These are phyloP conservation scores for Delphinella strobiligena DNA, from an alignment of 2,329 filamentous ascomycete genomes.

Conservation along the genomic window DNA sequence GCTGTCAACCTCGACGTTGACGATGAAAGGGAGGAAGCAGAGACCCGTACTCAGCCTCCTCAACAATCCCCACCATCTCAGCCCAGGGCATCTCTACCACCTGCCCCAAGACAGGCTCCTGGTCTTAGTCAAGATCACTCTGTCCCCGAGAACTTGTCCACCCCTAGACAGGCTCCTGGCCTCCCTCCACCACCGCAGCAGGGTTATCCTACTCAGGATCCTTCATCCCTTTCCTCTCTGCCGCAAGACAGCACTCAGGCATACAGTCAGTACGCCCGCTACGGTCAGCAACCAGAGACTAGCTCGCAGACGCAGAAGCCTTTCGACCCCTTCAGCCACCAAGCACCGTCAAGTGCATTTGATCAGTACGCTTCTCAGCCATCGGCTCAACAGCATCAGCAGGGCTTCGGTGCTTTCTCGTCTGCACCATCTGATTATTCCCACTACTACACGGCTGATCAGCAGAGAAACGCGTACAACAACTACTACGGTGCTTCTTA, in stretches of 20 bases:
- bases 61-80: slow-evolving; percentile 81
- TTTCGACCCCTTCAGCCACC: slow-evolving; percentile 77
- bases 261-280: slow-evolving; percentile 59
- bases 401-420: slow-evolving; percentile 53
- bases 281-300: slow-evolving; percentile 49
- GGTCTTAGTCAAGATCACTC: slow-evolving; percentile 27
- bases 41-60: slow-evolving; percentile 86
- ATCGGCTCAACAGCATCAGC: slow-evolving; percentile 46
- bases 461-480: slow-evolving; percentile 61
- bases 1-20: slow-evolving; percentile 63
- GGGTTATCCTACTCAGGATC: slow-evolving; percentile 26
- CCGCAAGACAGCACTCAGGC: slow-evolving; percentile 35
- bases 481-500: slow-evolving; percentile 50
- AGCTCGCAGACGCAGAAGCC: slow-evolving; percentile 59
- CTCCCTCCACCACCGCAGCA: slow-evolving; percentile 48
- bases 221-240: slow-evolving; percentile 32
- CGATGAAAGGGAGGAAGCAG: slow-evolving; percentile 85
- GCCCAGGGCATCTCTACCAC: slow-evolving; percentile 77
- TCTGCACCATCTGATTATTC: slow-evolving; percentile 70
- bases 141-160: slow-evolving; percentile 29
- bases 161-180: slow-evolving; percentile 49
- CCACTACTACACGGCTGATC: slow-evolving; percentile 70
- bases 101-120: slow-evolving; percentile 40
- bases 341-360: slow-evolving; percentile 41
- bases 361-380: slow-evolving; percentile 37